A percentile compares a stretch with the other conserved stretches of the same genome.
These are phyloP conservation scores for Fusarium phyllophilum DNA, from an alignment of 2,329 filamentous ascomycete species.

Conservation along the genomic window DNA sequence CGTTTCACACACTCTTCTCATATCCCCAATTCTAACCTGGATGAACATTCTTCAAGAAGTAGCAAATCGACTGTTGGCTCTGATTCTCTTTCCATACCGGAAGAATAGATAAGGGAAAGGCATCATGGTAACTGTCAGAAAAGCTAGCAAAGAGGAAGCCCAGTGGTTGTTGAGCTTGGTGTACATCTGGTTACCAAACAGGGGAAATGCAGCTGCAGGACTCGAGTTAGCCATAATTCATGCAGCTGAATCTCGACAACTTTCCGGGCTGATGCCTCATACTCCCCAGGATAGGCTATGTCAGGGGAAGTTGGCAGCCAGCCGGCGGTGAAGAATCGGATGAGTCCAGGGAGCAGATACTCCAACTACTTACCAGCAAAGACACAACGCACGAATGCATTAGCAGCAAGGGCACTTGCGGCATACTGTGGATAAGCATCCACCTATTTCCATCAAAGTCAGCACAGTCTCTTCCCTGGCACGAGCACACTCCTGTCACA, in stretches of 20 bases:
- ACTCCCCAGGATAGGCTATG: background rate
- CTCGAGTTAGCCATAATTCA: background rate
- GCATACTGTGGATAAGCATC: constrained; percentile 82
- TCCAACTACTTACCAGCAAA: constrained; percentile 70
- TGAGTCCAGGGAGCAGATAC: background rate
- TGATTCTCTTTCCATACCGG: constrained; percentile 66
- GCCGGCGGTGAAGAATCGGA: constrained; percentile 11
- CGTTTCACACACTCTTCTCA: background rate
- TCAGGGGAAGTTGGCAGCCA: background rate
- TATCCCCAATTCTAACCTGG: background rate
- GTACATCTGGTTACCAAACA: constrained; percentile 82
- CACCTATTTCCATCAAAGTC: constrained; percentile 56
- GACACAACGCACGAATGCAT: constrained; percentile 79
- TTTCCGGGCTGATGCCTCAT: background rate
- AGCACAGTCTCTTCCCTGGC: constrained; percentile 34
- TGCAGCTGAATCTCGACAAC: background rate
- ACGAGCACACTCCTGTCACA: constrained; percentile 23
- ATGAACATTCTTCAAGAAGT: constrained; percentile 35
- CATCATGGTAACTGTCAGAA: constrained; percentile 69
- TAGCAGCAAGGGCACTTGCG: constrained; percentile 82
- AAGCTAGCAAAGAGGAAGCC: constrained; percentile 71
- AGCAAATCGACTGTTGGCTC: constrained; percentile 65
- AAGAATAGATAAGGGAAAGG: constrained; percentile 74
- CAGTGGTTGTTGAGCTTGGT: constrained; percentile 74
- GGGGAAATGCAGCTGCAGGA: constrained; percentile 72